Evolutionary conservation across 2,329 filamentous ascomycete genomes (phyloP), one percentile per base, ranked within the genome.

Genomic region (Lachnellula willkommii): DNA sequence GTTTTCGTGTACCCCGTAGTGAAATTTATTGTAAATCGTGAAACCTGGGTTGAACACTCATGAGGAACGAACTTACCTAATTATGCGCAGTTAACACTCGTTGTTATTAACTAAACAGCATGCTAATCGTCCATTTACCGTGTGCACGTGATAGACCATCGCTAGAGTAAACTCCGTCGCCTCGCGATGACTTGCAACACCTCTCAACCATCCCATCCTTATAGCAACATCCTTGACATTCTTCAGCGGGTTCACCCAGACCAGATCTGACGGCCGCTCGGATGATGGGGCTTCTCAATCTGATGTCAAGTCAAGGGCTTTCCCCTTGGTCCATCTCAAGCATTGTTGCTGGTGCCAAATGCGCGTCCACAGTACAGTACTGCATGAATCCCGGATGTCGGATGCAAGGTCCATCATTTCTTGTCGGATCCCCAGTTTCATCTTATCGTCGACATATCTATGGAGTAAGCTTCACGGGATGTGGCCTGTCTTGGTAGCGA

Each of bases 311-410:
- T 52, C 28, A n/a, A 42, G 35, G 28, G 24, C 24, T 47, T 48
- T 36, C 12, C 15, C 40, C 39, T 6, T 15, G 47, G 28, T n/a
- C 37, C 37, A 15, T 17, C 14, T 1, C 37, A 15, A 14, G 11
- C 28, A 3, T 28, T 20, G 20, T 12, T 26, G 8, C 47, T 50
- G 39, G 8, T 47, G 39, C 40, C 43, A 56, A 53, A 52, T 49
- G 37, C 11, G 28, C 28, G n/a, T n/a, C n/a, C n/a, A n/a, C n/a
- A n/a, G 8, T 37, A 39, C 32, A 5, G 20, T 32, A 17, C 43
- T 46, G 62, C 62, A 64, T 64, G 56, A 64, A 64, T 47, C 17
- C 52, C 45, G 46, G 59, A 35, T 32, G 52, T 56, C 60, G 62
- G 60, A 56, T 56, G 5, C 6, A 39, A 37, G n/a, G n/a, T n/a